Evolutionary conservation across 2,329 filamentous ascomycete genomes (phyloP), one percentile per base, ranked within the genome.

Genomic region (Xylaria sp.): DNA sequence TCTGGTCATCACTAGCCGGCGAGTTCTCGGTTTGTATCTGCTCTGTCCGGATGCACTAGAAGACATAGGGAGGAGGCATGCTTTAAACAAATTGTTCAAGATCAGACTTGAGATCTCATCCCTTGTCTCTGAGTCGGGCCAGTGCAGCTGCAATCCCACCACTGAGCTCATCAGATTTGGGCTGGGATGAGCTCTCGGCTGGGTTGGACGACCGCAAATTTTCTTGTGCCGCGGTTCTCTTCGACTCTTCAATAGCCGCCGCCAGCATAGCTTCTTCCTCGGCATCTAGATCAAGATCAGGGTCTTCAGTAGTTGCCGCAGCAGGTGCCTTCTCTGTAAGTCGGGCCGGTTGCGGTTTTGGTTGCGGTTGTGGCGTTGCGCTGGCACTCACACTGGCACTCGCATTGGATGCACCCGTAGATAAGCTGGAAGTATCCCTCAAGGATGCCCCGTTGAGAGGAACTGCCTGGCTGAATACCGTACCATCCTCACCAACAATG

Each of bases 121-220:
- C 74, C 34, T 75, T 74, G 57, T 85, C 75, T 58, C 84, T 76
- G 23, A 88, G 71, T 64, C 76, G 85, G 6, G 84, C 84, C 61
- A 88, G 69, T 13, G 85, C 85, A 37, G 82, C 83, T 51, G 84
- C 83, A 52, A 88, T 74, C 1, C 85, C 84, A 51, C 79, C 83
- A 61, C 79, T 79, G 4, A 88, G 72, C 37, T 78, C 72, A 4
- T 81, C 76, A 42, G 75, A 73, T 61, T 71, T 73, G 47, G 55
- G 63, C 35, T 60, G 48, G 58, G 61, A 57, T 51, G 64, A 50
- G 58, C 65, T 61, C 50, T 65, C 63, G 52, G 49, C 19, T 30
- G 59, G 16, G 46, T 48, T 53, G 16, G 63, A 59, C 30, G 62
- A 58, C 42, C 65, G 62, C 37, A 62, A 50, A 54, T 65, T 65